Conservation (phyloP, 495 filamentous ascomycete genomes). For the Corynascus novoguineensis region DNA sequence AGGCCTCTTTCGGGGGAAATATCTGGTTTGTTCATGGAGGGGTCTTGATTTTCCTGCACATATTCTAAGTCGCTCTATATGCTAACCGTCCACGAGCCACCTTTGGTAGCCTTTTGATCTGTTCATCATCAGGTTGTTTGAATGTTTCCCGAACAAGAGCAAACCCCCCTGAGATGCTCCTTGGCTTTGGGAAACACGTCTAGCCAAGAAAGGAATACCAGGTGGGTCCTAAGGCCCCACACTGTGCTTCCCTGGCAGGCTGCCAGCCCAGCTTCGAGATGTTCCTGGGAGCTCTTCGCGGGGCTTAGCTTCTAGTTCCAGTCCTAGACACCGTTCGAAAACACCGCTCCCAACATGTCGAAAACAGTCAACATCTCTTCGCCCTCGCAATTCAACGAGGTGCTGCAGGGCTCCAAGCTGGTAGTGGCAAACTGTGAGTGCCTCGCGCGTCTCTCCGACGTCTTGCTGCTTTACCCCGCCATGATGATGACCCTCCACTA, state of each 20-base stretch:
- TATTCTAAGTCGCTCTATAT: too few species aligned
- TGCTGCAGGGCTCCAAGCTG: constrained; percentile 62
- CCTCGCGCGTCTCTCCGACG: neutral
- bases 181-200: neutral
- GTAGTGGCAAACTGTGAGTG: constrained; percentile 83
- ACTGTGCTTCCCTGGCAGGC: neutral
- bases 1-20: too few species aligned
- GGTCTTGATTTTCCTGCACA: too few species aligned
- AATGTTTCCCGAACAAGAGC: neutral
- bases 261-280: too few species aligned
- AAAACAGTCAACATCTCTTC: constrained; percentile 67
- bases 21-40: too few species aligned
- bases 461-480: constrained; percentile 16
- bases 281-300: constrained; percentile 6
- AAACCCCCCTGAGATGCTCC: neutral
- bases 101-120: too few species aligned
- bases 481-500: neutral
- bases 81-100: too few species aligned
- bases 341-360: constrained; percentile 43
- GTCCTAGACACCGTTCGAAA: neutral
- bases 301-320: constrained; percentile 11
- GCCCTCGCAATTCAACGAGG: constrained; percentile 59
- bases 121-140: neutral
- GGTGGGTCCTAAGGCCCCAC: neutral
- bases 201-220: neutral